Evolutionary conservation across 352 stramenopile genomes (phyloP).

Genomic region (Pythium rishiriense): DNA sequence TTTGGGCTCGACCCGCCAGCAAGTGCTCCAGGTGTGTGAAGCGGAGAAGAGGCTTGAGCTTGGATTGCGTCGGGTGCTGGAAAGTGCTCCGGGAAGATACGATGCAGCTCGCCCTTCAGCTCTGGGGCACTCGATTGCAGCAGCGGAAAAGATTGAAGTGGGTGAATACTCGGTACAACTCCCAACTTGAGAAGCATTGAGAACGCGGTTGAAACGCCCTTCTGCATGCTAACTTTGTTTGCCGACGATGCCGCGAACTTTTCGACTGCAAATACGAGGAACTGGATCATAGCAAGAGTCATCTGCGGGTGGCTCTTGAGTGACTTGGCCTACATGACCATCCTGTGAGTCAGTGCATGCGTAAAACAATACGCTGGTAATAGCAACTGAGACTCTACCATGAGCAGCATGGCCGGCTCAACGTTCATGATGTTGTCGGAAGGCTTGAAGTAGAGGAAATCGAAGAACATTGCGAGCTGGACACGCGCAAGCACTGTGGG

Average conservation of each 20-base stretch:
- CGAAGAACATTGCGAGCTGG: slow-evolving; percentile 87
- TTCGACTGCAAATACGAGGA: slow-evolving; percentile 82
- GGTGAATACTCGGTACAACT: slow-evolving; percentile 64
- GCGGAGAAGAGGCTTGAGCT: slow-evolving; percentile 30
- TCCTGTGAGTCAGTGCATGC: neutral
- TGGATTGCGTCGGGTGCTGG: slow-evolving; percentile 56
- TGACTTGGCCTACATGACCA: slow-evolving; percentile 63
- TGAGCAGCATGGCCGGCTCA: slow-evolving; percentile 80
- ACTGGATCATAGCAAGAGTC: slow-evolving; percentile 83
- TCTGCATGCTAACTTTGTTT: slow-evolving; percentile 81
- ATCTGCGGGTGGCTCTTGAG: slow-evolving; percentile 83
- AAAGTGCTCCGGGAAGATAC: slow-evolving; percentile 85
- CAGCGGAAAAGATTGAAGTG: slow-evolving; percentile 78
- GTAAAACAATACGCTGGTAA: neutral
- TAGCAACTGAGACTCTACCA: slow-evolving; percentile 40
- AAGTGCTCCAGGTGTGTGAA: slow-evolving; percentile 20
- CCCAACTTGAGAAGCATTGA: slow-evolving; percentile 73
- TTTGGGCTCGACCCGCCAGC: slow-evolving; percentile 34
- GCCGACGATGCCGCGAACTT: slow-evolving; percentile 78
- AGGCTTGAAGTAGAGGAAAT: slow-evolving; percentile 84
- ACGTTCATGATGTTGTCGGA: slow-evolving; percentile 84
- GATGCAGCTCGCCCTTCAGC: slow-evolving; percentile 68
- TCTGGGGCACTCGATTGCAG: slow-evolving; percentile 66
- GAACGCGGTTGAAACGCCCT: slow-evolving; percentile 78
- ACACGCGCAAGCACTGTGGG: slow-evolving; percentile 67